phyloP scores from a whole-genome alignment of 129 eudicot species.

The Flaveria linearis region DNA sequence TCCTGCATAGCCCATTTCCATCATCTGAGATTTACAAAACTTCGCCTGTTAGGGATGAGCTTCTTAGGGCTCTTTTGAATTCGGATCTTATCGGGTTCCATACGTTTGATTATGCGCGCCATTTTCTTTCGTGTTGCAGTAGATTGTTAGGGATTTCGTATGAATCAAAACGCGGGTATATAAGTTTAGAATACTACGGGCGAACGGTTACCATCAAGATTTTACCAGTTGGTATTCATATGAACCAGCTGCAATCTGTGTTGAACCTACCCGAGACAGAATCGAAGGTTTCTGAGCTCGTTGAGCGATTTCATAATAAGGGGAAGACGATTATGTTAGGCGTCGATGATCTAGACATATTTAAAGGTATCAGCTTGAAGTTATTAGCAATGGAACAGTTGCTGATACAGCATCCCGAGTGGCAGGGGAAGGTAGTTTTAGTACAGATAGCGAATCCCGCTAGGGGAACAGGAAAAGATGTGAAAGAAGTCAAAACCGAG shows the following conservation, averaged over 20 bases:
- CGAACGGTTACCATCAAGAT: conserved; percentile 78
- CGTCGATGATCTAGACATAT: conserved; percentile 84
- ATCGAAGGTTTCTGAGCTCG: conserved; percentile 63
- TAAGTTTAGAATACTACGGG: conserved; percentile 81
- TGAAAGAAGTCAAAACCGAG: conserved; percentile 74
- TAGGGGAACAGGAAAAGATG: conserved; percentile 77
- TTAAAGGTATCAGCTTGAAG: conserved; percentile 80
- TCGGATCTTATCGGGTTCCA: conserved; percentile 86
- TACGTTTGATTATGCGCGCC: conserved; percentile 85
- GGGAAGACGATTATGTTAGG: conserved; percentile 72
- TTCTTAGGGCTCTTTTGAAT: conserved; percentile 69
- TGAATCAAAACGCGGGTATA: conserved; percentile 83
- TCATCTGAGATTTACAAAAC: conserved; percentile 81
- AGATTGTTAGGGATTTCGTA: conserved; percentile 72
- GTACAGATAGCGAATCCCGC: conserved; percentile 97
- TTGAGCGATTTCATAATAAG: conserved; percentile 45
- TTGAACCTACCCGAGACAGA: conserved; percentile 67
- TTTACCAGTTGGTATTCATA: conserved; percentile 81
- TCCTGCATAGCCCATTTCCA: conserved; percentile 82
- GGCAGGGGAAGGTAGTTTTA: conserved; percentile 72
- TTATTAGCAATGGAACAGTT: conserved; percentile 79
- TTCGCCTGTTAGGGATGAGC: conserved; percentile 75
- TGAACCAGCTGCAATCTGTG: conserved; percentile 72
- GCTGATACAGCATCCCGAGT: conserved; percentile 76
- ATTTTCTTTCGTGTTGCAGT: conserved; percentile 81